Percentiles rank a stretch among this genome's conserved stretches.
phyloP scores from a whole-genome alignment of 2,329 filamentous ascomycete genomes.

The Nemania sp. region DNA sequence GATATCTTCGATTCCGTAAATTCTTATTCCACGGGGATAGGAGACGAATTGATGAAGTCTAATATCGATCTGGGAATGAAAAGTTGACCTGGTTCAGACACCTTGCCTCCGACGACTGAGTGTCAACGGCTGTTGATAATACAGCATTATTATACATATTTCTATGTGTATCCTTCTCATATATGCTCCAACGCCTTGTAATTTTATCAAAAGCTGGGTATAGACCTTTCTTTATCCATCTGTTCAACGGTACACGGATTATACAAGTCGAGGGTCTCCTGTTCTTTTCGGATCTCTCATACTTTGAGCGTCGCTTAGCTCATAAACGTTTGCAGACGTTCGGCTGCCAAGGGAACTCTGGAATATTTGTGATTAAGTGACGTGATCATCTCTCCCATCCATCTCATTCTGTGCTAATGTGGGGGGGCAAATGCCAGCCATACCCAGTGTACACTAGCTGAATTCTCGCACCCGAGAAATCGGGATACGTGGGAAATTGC shows the following conservation, averaged over 20 bases:
- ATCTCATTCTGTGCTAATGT: not conserved
- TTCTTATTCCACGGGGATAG: not conserved
- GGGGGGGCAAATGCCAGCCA: too few species aligned
- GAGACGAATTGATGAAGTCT: not conserved
- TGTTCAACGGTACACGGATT: slow-evolving; percentile 10
- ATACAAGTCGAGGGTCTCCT: slow-evolving; percentile 1
- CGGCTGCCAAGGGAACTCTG: not conserved
- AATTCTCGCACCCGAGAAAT: not conserved
- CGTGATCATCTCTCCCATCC: not conserved
- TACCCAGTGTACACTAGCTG: not conserved
- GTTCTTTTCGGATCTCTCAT: slow-evolving; percentile 1
- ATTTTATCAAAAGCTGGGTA: slow-evolving; percentile 19
- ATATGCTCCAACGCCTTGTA: slow-evolving; percentile 6
- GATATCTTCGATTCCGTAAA: not conserved
- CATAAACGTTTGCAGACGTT: not conserved
- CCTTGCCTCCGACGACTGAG: not conserved
- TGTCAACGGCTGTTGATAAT: slow-evolving; percentile 7
- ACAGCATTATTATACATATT: not conserved
- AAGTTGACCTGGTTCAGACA: not conserved
- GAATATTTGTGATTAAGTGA: not conserved
- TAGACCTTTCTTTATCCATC: slow-evolving; percentile 13
- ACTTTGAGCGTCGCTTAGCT: not conserved
- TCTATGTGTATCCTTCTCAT: not conserved
- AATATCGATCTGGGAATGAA: not conserved
- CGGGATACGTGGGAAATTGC: not conserved